Percentiles rank a stretch among this genome's conserved stretches.
Conservation (phyloP, 441 rosid species). For the Manihot esculenta region DNA sequence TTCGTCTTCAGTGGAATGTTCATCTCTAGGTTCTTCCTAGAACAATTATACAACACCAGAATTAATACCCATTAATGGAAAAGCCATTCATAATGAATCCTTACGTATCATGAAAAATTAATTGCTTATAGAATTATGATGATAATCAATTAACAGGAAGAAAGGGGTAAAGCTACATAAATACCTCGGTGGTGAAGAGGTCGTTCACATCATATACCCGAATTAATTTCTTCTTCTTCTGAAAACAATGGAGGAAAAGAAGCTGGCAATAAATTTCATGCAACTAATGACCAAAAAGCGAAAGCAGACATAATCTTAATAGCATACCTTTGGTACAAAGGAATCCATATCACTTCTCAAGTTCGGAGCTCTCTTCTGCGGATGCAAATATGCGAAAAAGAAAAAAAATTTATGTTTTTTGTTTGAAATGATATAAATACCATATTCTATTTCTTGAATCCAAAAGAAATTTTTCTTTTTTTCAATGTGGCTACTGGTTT, state of each 20-base stretch:
- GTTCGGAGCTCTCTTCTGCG: neutral
- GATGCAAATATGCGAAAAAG: too few relatives aligned
- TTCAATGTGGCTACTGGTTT: neutral
- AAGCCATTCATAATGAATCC: neutral
- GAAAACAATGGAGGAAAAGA: too few relatives aligned
- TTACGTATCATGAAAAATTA: too few relatives aligned
- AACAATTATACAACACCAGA: neutral
- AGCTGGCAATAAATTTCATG: neutral
- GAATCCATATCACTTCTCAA: neutral
- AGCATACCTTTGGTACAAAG: neutral
- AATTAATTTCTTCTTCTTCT: too few relatives aligned
- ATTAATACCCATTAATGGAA: neutral
- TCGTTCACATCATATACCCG: too few relatives aligned
- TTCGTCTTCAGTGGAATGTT: neutral
- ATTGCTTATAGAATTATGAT: too few relatives aligned
- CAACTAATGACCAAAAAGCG: neutral
- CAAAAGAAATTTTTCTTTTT: too few relatives aligned
- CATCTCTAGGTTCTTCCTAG: neutral
- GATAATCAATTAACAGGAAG: too few relatives aligned
- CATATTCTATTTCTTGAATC: too few relatives aligned
- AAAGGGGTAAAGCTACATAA: neutral
- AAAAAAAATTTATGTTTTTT: too few relatives aligned
- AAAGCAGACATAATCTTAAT: neutral
- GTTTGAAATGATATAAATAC: too few relatives aligned
- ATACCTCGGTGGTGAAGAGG: neutral